Evolutionary conservation across 2,329 filamentous ascomycete species (phyloP), one percentile per base, ranked within the genome.

Genomic region (Sclerotinia nivalis): DNA sequence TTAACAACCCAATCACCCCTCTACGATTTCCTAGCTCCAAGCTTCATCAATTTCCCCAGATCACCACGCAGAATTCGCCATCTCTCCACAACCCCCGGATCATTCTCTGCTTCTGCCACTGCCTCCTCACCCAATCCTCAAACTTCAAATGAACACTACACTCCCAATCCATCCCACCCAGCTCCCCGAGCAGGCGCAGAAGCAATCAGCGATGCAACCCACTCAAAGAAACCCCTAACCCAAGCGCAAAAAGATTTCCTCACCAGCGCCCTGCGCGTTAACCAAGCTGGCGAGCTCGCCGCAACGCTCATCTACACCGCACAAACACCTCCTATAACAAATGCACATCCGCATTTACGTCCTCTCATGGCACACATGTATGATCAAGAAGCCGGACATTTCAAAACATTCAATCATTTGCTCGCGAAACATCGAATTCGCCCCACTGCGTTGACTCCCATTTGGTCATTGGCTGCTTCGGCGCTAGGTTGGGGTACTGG

Each of bases 341-440:
- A 88, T 74, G 87, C 90, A 6, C 90, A 97, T 79, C 95, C 96
- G 0, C 92, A 97, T 78, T 89, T 99, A 25, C 90, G 93, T 9
- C 91, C 93, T 0, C 83, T 98, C 45, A 97, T 99, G 93, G 88
- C 90, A 76, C 96, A 98, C 85, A 99, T 99, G 96, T 94, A 97
- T 84, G 93, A 96, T 77, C 96, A 99, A 80, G 96, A 99, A 84
- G 93, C 88, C 18, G 91, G 89, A 12, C 96, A 99, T 81, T 89
- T 98, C 75, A 81, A 83, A 5, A 96, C 90, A 49, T 99, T 98
- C 86, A 97, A 97, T 80, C 77, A 84, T 4, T 86, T 98, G 37
- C 84, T 98, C 6, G 89, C 91, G 25, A 91, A 90, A 77, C 96
- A 98, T 80, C 93, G 93, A 69, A 89, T 99, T 66, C 92, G 96